Evolutionary conservation across 2,329 filamentous ascomycete species (phyloP), one percentile per base, ranked within the genome.

Genomic region (Gaeumannomyces sp.): DNA sequence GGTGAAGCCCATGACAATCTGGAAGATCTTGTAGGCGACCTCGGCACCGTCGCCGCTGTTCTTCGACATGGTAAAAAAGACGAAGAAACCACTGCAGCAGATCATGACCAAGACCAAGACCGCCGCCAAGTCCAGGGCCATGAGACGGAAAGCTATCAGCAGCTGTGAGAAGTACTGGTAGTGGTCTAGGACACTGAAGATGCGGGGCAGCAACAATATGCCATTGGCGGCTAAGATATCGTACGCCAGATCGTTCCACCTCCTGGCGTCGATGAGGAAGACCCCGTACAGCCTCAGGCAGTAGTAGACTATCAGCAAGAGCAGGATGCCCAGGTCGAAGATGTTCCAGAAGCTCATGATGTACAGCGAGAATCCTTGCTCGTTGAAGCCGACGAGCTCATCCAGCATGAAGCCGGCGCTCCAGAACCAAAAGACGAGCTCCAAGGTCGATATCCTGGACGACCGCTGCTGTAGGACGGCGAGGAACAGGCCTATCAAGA

Each of bases 291-390:
- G 83, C 65, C 94, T 88, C 79, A 97, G 87, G 71, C 90, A 91
- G 74, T 97, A 96, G 79, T 97, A 97, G 64, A 91, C 85, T 71
- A 96, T 87, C 70, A 97, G 86, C 67, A 97, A 80, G 29, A 96
- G 78, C 63, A 97, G 79, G 64, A 97, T 97, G 11, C 93, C 93
- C 53, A 97, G 80, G 73, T 97, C 94, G 75, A 97, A 97, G 53
- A 93, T 87, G 75, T 97, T 97, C 94, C 94, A 97, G 75, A 97
- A 95, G 74, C 92, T 96, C 88, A 97, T 94, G 72, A 97, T 92
- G 77, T 97, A 98, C 35, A 98, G 85, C 53, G 93, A 93, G 74
- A 97, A 97, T 3, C 94, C 94, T 76, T 97, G 93, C 75, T 98
- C 94, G 69, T 93, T 97, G 81, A 97, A 97, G 14, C 93, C 93